phyloP scores from a whole-genome alignment of 2,329 filamentous ascomycete genomes.

The Talaromyces funiculosus region DNA sequence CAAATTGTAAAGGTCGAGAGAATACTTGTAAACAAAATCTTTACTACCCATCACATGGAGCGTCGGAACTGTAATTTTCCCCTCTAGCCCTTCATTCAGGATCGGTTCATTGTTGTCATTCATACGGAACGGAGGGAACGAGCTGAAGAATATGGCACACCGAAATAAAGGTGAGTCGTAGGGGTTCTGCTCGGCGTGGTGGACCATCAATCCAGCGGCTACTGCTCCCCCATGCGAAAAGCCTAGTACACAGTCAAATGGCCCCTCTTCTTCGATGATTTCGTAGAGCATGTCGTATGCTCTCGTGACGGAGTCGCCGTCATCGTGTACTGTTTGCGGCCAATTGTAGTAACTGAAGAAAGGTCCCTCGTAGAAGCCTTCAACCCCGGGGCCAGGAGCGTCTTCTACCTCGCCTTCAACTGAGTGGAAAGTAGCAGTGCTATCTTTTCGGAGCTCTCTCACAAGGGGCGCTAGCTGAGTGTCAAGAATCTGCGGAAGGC shows the following conservation, averaged over 20 bases:
- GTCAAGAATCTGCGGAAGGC: background rate
- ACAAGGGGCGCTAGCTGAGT: background rate
- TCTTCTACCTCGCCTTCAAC: conserved; percentile 26
- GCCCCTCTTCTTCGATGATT: conserved; percentile 29
- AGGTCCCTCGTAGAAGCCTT: conserved; percentile 27
- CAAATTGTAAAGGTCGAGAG: conserved; percentile 21
- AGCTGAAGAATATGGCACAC: conserved; percentile 35
- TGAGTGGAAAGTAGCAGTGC: conserved; percentile 26
- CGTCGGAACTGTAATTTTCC: conserved; percentile 24
- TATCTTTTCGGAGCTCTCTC: conserved; percentile 22
- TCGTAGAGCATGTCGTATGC: conserved; percentile 27
- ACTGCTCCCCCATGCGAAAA: conserved; percentile 41
- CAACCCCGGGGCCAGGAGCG: conserved; percentile 26
- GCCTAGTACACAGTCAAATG: conserved; percentile 39
- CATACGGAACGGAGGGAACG: conserved; percentile 28
- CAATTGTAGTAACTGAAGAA: conserved; percentile 31
- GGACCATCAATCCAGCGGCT: conserved; percentile 28
- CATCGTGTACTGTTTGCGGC: conserved; percentile 20
- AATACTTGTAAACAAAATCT: conserved; percentile 23
- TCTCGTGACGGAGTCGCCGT: conserved; percentile 19
- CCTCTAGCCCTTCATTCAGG: conserved; percentile 21
- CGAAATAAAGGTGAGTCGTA: conserved; percentile 33
- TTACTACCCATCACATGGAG: conserved; percentile 22
- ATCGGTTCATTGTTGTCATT: conserved; percentile 13
- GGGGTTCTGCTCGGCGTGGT: conserved; percentile 28